A percentile compares a stretch with the other conserved stretches of the same genome.
These are phyloP conservation scores for Salix viminalis DNA, from an alignment of 345 rosid genomes.

Conservation along the genomic window DNA sequence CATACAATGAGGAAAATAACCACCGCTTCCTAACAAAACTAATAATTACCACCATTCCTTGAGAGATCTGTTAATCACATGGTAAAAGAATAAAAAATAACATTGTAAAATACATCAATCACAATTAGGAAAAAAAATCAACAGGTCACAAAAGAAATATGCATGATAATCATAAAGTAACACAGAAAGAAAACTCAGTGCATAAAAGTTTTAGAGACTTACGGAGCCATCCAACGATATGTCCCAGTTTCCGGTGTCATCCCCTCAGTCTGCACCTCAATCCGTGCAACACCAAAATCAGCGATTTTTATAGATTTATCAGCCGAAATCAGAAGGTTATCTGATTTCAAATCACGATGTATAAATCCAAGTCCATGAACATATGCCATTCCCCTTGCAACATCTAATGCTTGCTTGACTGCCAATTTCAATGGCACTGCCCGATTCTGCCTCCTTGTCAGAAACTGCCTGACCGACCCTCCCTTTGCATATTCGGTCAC, in stretches of 20 bases:
- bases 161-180: not conserved
- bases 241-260: slow-evolving; percentile 36
- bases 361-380: slow-evolving; percentile 27
- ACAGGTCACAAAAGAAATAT: not conserved
- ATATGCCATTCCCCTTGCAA: slow-evolving; percentile 31
- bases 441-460: slow-evolving; percentile 19
- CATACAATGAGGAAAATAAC: not conserved
- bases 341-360: slow-evolving; percentile 30
- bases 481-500: slow-evolving; percentile 34
- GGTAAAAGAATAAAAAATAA: not conserved
- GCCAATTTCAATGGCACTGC: slow-evolving; percentile 34
- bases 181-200: not conserved
- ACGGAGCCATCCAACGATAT: slow-evolving; percentile 38
- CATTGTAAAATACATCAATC: not conserved
- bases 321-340: slow-evolving; percentile 23
- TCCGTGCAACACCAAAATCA: slow-evolving; percentile 32
- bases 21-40: not conserved
- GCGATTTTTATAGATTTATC: slow-evolving; percentile 31
- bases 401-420: slow-evolving; percentile 32
- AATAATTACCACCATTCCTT: not conserved
- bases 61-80: not conserved
- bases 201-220: not conserved
- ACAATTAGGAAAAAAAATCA: not conserved
- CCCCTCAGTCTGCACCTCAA: slow-evolving; percentile 38
- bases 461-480: slow-evolving; percentile 27